Conservation (phyloP, 1,284 basidiomycete species). For the Tilletiopsis washingtonensis region DNA sequence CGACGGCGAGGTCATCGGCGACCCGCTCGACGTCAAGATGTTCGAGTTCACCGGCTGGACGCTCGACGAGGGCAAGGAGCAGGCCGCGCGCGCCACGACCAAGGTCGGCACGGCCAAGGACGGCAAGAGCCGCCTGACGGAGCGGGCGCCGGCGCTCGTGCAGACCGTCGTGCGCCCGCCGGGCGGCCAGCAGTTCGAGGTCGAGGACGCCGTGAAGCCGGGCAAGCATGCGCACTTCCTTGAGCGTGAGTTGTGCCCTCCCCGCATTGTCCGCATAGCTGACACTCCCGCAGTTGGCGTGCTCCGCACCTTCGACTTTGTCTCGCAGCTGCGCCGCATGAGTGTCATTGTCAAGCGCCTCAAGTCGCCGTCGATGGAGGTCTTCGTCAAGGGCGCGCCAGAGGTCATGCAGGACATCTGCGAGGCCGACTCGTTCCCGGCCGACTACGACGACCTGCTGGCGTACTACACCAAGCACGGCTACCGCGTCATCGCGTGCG, state of each 20-base stretch:
- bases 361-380: slow-evolving; percentile 88
- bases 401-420: slow-evolving; percentile 95
- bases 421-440: slow-evolving; percentile 54
- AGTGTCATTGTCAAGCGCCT: slow-evolving; percentile 93
- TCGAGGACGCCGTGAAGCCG: slow-evolving; percentile 80
- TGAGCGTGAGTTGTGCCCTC: slow-evolving; percentile 54
- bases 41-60: slow-evolving; percentile 96
- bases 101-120: slow-evolving; percentile 38
- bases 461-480: slow-evolving; percentile 96
- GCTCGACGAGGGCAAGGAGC: slow-evolving; percentile 67
- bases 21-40: slow-evolving; percentile 80
- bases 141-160: slow-evolving; percentile 79
- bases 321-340: slow-evolving; percentile 86
- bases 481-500: slow-evolving; percentile 95
- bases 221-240: slow-evolving; percentile 87
- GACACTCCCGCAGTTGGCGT: slow-evolving; percentile 57
- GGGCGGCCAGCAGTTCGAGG: slow-evolving; percentile 74
- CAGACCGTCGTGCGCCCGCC: slow-evolving; percentile 95
- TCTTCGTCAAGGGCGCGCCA: slow-evolving; percentile 97
- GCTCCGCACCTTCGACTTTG: slow-evolving; percentile 93
- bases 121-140: slow-evolving; percentile 50
- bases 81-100: slow-evolving; percentile 25
- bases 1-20: slow-evolving; percentile 79
- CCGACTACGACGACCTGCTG: slow-evolving; percentile 91
- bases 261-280: too few relatives aligned